These are phyloP conservation scores for Lonicera japonica DNA, from an alignment of 129 eudicot species.

Conservation along the genomic window DNA sequence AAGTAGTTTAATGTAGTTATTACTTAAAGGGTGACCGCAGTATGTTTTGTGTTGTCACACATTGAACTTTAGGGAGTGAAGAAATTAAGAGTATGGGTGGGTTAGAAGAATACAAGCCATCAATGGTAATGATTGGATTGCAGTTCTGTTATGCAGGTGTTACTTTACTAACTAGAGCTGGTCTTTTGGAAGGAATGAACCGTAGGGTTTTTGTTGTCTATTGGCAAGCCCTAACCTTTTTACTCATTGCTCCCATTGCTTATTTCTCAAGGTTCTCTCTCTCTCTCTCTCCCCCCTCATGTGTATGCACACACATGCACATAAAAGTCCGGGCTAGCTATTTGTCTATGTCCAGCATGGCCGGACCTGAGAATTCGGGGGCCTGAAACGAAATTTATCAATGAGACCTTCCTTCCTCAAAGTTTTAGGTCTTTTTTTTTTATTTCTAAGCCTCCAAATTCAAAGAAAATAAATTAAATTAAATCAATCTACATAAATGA, in stretches of 20 bases:
- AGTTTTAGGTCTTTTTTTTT: no score
- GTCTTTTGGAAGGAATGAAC: constrained; percentile 75
- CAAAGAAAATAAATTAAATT: no score
- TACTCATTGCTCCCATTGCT: constrained; percentile 63
- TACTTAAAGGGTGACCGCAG: neutral
- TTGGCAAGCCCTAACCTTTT: constrained; percentile 62
- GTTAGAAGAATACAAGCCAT: constrained; percentile 34
- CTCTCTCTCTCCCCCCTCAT: neutral
- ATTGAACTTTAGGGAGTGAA: neutral
- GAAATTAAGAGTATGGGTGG: neutral
- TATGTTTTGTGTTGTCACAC: neutral
- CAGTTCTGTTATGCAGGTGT: constrained; percentile 62
- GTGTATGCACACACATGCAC: no score
- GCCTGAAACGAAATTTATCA: no score
- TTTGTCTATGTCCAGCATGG: no score
- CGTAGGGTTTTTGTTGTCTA: constrained; percentile 80
- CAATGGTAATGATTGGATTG: constrained; percentile 50
- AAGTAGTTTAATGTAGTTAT: no score
- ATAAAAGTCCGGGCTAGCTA: no score
- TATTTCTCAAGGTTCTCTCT: constrained; percentile 37
- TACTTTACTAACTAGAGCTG: constrained; percentile 54
- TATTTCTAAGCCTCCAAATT: no score
- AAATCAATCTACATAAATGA: no score
- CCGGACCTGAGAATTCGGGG: no score
- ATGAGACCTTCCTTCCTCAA: no score